phyloP scores from a whole-genome alignment of 805 yeast genomes.

The Komagataella pastoris region DNA sequence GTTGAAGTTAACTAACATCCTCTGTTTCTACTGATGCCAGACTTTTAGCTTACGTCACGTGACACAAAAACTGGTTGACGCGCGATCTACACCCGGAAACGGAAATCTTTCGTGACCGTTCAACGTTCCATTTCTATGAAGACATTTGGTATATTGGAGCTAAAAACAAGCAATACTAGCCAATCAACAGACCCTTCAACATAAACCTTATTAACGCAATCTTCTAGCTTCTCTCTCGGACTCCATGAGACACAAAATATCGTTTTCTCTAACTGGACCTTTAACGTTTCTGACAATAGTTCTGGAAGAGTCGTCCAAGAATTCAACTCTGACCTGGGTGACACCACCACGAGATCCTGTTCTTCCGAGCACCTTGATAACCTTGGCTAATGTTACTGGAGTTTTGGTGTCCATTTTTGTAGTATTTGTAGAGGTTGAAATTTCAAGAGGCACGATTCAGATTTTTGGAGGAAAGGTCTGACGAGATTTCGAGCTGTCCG shows the following conservation, averaged over 20 bases:
- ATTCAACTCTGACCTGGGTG: slow-evolving; percentile 36
- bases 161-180: neutral
- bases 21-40: neutral
- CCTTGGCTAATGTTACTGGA: slow-evolving; percentile 20
- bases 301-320: slow-evolving; percentile 33
- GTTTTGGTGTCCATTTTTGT: slow-evolving; percentile 15
- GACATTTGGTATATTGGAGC: neutral
- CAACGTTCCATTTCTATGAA: neutral
- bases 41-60: neutral
- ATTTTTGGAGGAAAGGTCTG: neutral
- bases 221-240: slow-evolving; percentile 21
- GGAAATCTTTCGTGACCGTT: neutral
- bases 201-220: slow-evolving; percentile 14
- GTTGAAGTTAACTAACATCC: neutral
- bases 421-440: neutral
- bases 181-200: neutral
- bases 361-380: slow-evolving; percentile 20
- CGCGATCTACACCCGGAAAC: neutral
- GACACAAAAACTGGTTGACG: neutral
- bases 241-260: slow-evolving; percentile 21
- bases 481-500: neutral
- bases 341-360: slow-evolving; percentile 25
- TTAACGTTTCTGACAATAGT: slow-evolving; percentile 36
- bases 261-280: slow-evolving; percentile 36
- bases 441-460: neutral